Percentiles rank a stretch among this genome's conserved stretches.
phyloP scores from a whole-genome alignment of 225 moss, liverwort and hornwort genomes.

The Pseudisothecium myosuroides region DNA sequence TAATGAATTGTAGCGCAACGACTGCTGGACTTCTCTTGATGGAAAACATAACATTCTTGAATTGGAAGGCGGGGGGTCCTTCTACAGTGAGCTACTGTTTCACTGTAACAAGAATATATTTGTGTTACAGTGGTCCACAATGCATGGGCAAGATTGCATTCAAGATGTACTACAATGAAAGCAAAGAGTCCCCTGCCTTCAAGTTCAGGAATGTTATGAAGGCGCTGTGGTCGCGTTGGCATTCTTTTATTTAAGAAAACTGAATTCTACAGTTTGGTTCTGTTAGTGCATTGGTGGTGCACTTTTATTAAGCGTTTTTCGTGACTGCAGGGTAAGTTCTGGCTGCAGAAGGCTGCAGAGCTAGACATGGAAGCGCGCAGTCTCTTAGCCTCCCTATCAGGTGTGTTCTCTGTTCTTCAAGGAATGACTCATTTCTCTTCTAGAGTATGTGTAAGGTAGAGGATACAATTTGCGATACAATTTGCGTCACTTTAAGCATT shows the following conservation, averaged over 20 bases:
- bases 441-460: background rate
- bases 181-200: background rate
- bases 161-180: background rate
- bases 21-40: background rate
- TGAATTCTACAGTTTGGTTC: background rate
- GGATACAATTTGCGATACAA: background rate
- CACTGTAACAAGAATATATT: background rate
- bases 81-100: background rate
- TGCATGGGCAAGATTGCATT: background rate
- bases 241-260: too few relatives aligned
- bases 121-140: background rate
- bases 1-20: background rate
- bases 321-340: constrained; percentile 37
- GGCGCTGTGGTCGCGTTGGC: background rate
- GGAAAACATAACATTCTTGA: background rate
- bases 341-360: constrained; percentile 55
- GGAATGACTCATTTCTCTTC: background rate
- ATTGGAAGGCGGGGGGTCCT: background rate
- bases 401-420: background rate
- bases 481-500: background rate
- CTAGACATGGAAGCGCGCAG: constrained; percentile 47
- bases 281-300: background rate
- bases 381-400: constrained; percentile 44
- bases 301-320: background rate
- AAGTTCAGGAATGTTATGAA: background rate